These are phyloP conservation scores for Bipolaris victoriae DNA, from an alignment of 2,329 filamentous ascomycete genomes.

Conservation along the genomic window DNA sequence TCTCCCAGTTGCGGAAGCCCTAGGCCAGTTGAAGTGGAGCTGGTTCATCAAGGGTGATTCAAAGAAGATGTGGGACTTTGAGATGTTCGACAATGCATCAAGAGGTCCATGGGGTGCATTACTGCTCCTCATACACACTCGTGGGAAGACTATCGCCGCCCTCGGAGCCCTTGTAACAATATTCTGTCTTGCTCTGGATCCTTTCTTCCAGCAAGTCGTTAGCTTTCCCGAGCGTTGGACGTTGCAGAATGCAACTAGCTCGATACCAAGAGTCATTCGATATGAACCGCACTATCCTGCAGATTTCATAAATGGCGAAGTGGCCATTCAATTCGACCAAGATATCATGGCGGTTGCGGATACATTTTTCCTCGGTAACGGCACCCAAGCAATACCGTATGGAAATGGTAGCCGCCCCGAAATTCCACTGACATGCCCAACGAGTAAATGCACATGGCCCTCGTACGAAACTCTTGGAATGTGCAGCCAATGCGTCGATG, in stretches of 20 bases:
- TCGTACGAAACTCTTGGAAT: slow-evolving; percentile 33
- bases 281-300: slow-evolving; percentile 16
- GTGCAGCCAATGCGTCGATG: slow-evolving; percentile 34
- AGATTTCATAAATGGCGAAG: background rate
- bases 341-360: background rate
- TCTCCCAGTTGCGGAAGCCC: slow-evolving; percentile 36
- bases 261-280: slow-evolving; percentile 13
- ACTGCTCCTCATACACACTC: slow-evolving; percentile 24
- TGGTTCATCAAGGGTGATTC: slow-evolving; percentile 37
- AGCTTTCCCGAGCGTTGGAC: slow-evolving; percentile 32
- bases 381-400: slow-evolving; percentile 25
- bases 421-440: slow-evolving; percentile 36
- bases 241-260: slow-evolving; percentile 11
- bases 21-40: slow-evolving; percentile 47
- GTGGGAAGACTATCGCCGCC: slow-evolving; percentile 28
- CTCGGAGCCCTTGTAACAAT: slow-evolving; percentile 34
- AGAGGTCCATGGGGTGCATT: slow-evolving; percentile 37
- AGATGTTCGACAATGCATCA: slow-evolving; percentile 44
- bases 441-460: slow-evolving; percentile 39
- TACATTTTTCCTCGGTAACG: slow-evolving; percentile 17
- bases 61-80: slow-evolving; percentile 44
- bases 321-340: background rate
- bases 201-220: slow-evolving; percentile 44
- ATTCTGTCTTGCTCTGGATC: slow-evolving; percentile 29
- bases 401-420: slow-evolving; percentile 35